Evolutionary conservation across 805 yeast species (phyloP).

Genomic region (Saccharomycopsis synnaedendra): DNA sequence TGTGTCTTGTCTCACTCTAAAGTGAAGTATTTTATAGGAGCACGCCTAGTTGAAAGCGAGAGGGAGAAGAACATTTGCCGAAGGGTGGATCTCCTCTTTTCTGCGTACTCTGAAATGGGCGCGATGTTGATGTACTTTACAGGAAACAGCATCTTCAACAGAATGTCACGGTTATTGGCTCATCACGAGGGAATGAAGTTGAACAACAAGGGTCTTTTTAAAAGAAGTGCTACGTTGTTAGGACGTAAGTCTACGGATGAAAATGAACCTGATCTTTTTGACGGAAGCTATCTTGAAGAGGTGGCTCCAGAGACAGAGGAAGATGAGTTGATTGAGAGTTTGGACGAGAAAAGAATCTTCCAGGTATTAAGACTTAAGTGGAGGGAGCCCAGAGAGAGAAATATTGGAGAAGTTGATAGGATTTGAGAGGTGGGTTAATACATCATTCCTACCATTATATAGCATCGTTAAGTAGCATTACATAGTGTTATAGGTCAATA

Average conservation of each 20-base stretch:
- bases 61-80: slow-evolving; percentile 29
- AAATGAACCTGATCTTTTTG: background rate
- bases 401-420: slow-evolving; percentile 18
- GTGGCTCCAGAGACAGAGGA: slow-evolving; percentile 3
- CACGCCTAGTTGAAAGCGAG: slow-evolving; percentile 17
- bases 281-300: background rate
- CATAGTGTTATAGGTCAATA: background rate
- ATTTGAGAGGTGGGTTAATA: background rate
- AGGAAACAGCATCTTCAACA: slow-evolving; percentile 42
- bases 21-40: slow-evolving; percentile 11
- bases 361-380: slow-evolving; percentile 30
- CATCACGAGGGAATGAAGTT: slow-evolving; percentile 25
- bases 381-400: slow-evolving; percentile 21
- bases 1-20: slow-evolving; percentile 18
- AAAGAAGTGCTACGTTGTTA: background rate
- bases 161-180: slow-evolving; percentile 34
- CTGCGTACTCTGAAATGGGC: slow-evolving; percentile 34
- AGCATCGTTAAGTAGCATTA: background rate
- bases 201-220: slow-evolving; percentile 34
- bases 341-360: slow-evolving; percentile 34
- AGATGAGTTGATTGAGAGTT: slow-evolving; percentile 28
- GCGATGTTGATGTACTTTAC: slow-evolving; percentile 41
- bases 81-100: slow-evolving; percentile 40
- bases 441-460: no score
- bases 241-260: background rate